Base-by-base conservation (phyloP, 2,329 filamentous ascomycete genomes). In the Hymenoscyphus infarciens region DNA sequence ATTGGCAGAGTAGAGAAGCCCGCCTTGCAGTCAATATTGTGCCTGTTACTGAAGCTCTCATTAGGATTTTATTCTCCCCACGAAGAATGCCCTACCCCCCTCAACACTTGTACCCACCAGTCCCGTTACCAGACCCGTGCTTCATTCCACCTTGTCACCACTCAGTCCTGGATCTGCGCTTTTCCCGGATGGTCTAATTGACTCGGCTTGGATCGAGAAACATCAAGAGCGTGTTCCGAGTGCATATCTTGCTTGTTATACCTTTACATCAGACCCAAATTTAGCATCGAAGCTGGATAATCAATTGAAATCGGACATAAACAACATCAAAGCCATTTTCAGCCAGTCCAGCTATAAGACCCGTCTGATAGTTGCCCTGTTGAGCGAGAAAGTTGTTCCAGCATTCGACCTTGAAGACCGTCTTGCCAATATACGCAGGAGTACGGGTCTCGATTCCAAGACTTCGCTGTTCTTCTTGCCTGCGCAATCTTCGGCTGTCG, bases 111-210 rank as follows among this genome's bases (percentile, higher is more conserved):
- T 71, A 45, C 71, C 71, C 16, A 73, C 72, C 25, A 69, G 65
- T 35, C 77, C 81, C 60, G 75, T 77, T 42, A 74, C 79, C 27
- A 76, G 80, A 19, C 78, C 82, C 63, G 79, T 87, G n/a, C 79
- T 97, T 4, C 94, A 98, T 75, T 98, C 95, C 13, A 91, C 93
- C 1, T 87, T 97, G 68, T 98, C 95, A 2, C 95, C 94, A 0
- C 81, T 98, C 33, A 95, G 90, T 45, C 92, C 93, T 3, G 83
- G 83, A 7, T 97, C 94, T 7, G 81, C 86, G 2, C 82, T 96
- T 2, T 98, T 95, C 73, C 93, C 94, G 7, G 95, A 98, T 77
- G 95, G 94, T 4, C 80, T 97, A 63, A 86, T 97, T 74, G 87
- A 92, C 64, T 83, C 88, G 22, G 77, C 85, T 64, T 99, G 94